These are phyloP conservation scores for Cryphonectria japonica DNA, from an alignment of 2,329 filamentous ascomycete genomes.

Conservation along the genomic window DNA sequence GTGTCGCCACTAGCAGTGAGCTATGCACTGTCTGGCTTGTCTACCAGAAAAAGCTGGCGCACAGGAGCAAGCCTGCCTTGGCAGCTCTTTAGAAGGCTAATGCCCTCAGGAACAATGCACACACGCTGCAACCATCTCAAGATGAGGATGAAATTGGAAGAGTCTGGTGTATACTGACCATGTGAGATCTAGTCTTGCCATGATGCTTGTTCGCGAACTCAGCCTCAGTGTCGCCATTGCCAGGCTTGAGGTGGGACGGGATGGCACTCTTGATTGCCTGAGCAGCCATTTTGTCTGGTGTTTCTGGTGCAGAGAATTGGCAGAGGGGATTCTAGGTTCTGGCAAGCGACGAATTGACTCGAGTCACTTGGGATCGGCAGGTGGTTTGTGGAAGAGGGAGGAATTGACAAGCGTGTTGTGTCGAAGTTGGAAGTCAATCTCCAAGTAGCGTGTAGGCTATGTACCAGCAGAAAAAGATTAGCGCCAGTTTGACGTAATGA, in stretches of 20 bases:
- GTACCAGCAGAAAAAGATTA: conserved; percentile 23
- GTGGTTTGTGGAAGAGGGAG: background rate
- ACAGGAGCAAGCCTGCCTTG: background rate
- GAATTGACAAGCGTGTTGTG: conserved; percentile 10
- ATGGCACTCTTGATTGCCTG: conserved; percentile 71
- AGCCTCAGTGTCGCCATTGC: conserved; percentile 49
- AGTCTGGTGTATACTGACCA: conserved; percentile 62
- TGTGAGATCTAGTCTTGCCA: conserved; percentile 84
- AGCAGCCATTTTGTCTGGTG: conserved; percentile 65
- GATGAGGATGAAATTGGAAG: background rate
- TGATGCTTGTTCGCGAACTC: conserved; percentile 70
- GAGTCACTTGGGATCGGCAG: background rate
- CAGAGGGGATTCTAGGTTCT: background rate
- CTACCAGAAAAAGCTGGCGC: background rate
- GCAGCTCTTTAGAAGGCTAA: background rate
- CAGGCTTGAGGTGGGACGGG: conserved; percentile 80
- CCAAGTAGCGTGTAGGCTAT: conserved; percentile 19
- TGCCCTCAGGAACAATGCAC: background rate
- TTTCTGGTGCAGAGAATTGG: conserved; percentile 8
- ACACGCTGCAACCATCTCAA: background rate
- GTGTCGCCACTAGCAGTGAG: background rate
- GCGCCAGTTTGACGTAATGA: conserved; percentile 24
- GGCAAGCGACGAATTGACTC: background rate
- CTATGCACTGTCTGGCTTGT: background rate
- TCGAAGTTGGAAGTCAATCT: conserved; percentile 21